Evolutionary conservation across 2,329 filamentous ascomycete species (phyloP).

Genomic region (Fusarium cyanostomum): DNA sequence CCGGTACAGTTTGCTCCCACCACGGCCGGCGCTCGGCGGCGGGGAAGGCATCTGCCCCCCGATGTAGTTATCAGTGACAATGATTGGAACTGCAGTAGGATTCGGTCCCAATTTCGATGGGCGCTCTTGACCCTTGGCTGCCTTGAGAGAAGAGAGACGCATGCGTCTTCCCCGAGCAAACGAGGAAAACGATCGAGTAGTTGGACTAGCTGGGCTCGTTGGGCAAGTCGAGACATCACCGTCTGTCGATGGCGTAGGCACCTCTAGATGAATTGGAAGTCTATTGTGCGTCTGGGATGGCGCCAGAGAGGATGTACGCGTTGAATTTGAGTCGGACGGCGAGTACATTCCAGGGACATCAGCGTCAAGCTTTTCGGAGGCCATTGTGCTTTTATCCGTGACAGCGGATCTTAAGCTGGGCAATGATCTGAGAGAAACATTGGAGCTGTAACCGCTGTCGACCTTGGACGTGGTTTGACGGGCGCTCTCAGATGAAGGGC

Average conservation of each 20-base stretch:
- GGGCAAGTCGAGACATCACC: conserved; percentile 32
- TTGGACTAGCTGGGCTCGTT: conserved; percentile 27
- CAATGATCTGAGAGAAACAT: conserved; percentile 65
- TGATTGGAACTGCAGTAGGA: conserved; percentile 11
- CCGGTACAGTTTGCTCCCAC: conserved; percentile 28
- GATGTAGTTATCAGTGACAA: conserved; percentile 5
- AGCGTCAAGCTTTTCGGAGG: conserved; percentile 25
- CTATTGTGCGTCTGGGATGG: conserved; percentile 29
- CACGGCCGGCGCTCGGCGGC: background rate
- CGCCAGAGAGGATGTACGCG: conserved; percentile 28
- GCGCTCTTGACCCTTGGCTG: conserved; percentile 32
- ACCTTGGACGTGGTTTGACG: conserved; percentile 62
- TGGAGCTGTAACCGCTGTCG: conserved; percentile 71
- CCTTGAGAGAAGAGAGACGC: conserved; percentile 33
- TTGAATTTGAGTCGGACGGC: conserved; percentile 31
- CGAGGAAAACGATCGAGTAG: conserved; percentile 27
- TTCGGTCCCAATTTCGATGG: conserved; percentile 10
- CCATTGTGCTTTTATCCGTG: conserved; percentile 33
- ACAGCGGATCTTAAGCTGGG: conserved; percentile 43
- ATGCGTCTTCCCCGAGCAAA: conserved; percentile 30
- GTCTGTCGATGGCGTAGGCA: conserved; percentile 23
- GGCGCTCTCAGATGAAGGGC: conserved; percentile 54
- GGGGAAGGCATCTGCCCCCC: background rate
- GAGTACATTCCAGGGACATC: conserved; percentile 23
- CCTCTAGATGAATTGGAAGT: conserved; percentile 33